A percentile compares a stretch with the other conserved stretches of the same genome.
phyloP scores from a whole-genome alignment of 345 rosid species.

The Cochlearia excelsa region DNA sequence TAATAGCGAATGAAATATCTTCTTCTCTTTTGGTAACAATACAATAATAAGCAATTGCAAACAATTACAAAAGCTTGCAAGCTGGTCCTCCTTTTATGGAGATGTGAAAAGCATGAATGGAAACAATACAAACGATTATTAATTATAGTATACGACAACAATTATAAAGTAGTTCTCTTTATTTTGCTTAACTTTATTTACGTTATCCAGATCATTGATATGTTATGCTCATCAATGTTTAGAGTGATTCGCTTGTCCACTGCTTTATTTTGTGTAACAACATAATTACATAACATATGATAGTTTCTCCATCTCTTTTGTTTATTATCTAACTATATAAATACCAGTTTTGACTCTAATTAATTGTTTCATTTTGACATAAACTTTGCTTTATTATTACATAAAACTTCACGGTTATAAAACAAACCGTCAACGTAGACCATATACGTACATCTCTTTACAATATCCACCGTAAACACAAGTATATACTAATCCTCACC shows the following conservation, averaged over 20 bases:
- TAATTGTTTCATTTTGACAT: not conserved
- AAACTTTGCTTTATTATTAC: not conserved
- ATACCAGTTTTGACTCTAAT: no score
- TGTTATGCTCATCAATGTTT: constrained; percentile 18
- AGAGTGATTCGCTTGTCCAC: constrained; percentile 10
- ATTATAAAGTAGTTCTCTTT: constrained; percentile 28
- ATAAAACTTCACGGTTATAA: no score
- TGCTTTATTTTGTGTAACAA: constrained; percentile 22
- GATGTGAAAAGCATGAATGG: constrained; percentile 27
- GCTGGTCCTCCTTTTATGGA: constrained; percentile 27
- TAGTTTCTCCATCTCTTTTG: no score
- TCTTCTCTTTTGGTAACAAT: no score
- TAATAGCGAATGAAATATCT: no score
- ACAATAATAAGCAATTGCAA: no score
- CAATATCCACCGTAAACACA: not conserved
- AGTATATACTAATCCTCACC: not conserved
- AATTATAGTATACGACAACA: constrained; percentile 18
- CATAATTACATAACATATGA: not conserved
- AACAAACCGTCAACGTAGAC: not conserved
- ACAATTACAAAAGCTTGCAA: not conserved
- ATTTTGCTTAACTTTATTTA: constrained; percentile 8
- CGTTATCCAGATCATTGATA: constrained; percentile 25
- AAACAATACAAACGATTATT: not conserved
- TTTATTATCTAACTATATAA: no score
- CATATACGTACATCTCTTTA: no score